Evolutionary conservation across 257 asterid genomes (phyloP).

Genomic region (Cruciata laevipes): DNA sequence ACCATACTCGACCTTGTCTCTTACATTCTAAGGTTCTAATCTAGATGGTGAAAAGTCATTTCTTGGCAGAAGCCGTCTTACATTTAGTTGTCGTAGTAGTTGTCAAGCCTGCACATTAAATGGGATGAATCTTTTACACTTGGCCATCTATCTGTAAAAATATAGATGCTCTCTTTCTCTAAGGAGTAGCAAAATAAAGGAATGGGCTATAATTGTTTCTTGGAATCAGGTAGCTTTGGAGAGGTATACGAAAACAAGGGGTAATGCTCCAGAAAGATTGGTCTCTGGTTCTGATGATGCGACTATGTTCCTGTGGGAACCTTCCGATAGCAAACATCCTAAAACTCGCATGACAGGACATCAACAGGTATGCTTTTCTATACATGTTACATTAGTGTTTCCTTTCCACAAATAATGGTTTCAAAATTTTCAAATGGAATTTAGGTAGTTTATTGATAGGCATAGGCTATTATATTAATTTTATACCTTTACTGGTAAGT

Average conservation of each 20-base stretch:
- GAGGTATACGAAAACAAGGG: conserved; percentile 73
- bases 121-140: background rate
- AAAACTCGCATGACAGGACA: conserved; percentile 96
- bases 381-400: background rate
- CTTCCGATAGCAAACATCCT: conserved; percentile 64
- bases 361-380: conserved; percentile 54
- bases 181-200: background rate
- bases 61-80: background rate
- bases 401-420: background rate
- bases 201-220: background rate
- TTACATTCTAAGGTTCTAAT: background rate
- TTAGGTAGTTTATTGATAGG: background rate
- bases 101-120: background rate
- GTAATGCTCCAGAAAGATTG: conserved; percentile 72
- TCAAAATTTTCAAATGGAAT: background rate
- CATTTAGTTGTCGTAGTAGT: background rate
- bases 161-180: background rate
- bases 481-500: background rate
- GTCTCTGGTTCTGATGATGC: conserved; percentile 97
- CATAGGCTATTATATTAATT: background rate
- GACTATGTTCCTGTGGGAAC: conserved; percentile 96
- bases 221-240: conserved; percentile 63
- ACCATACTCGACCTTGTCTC: background rate
- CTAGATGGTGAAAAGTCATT: background rate
- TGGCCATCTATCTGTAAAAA: background rate